Conservation (phyloP, 1,284 basidiomycete species). For the Waitea zeae region DNA sequence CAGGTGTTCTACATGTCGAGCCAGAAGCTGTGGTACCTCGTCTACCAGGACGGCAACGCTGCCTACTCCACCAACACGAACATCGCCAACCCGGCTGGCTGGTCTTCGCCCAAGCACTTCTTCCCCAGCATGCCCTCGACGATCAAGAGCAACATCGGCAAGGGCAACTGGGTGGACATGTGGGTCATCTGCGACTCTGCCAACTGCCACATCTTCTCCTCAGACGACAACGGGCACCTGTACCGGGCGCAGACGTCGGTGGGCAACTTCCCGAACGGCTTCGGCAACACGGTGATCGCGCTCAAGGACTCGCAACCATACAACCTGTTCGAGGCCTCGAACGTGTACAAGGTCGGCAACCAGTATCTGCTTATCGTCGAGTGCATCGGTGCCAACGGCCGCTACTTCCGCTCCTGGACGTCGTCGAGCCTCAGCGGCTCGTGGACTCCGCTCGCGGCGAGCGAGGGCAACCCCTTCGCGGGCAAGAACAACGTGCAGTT, state of each 20-base stretch:
- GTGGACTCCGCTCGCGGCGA: constrained; percentile 6
- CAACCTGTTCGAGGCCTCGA: neutral
- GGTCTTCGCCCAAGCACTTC: neutral
- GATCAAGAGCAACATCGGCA: neutral
- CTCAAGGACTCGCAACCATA: constrained; percentile 3
- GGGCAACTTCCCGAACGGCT: constrained; percentile 8
- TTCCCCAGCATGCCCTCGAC: neutral
- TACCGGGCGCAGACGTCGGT: constrained; percentile 8
- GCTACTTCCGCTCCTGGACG: constrained; percentile 9
- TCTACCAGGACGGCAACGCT: neutral
- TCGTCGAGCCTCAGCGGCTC: constrained; percentile 7
- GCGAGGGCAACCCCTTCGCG: constrained; percentile 7
- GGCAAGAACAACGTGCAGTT: constrained; percentile 5
- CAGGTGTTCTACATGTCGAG: neutral
- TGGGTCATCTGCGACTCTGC: neutral
- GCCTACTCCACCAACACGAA: neutral
- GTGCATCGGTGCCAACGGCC: constrained; percentile 7
- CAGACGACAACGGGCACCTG: constrained; percentile 8
- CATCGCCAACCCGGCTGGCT: neutral
- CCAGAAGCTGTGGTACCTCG: neutral
- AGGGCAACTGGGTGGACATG: neutral
- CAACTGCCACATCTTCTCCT: constrained; percentile 9
- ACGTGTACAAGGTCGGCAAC: constrained; percentile 7
- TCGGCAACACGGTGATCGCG: constrained; percentile 4
- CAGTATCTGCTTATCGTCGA: constrained; percentile 9